A percentile compares a stretch with the other conserved stretches of the same genome.
phyloP scores from a whole-genome alignment of 176 grass and related monocot species.

The Carex cristatella region DNA sequence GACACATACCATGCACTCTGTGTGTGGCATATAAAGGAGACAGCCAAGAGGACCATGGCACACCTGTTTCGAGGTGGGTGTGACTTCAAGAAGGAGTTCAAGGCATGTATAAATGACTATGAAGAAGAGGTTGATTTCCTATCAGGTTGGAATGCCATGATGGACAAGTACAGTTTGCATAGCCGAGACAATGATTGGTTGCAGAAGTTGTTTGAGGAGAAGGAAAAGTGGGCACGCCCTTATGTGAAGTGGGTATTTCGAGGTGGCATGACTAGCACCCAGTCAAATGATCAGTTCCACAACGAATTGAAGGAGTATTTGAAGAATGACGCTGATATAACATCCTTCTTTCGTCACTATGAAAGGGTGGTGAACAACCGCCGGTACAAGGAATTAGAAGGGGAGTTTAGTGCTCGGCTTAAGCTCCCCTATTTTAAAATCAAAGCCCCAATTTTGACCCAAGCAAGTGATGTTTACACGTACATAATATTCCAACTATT shows the following conservation, averaged over 20 bases:
- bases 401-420: conserved; percentile 36
- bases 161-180: conserved; percentile 42
- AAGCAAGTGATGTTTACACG: conserved; percentile 51
- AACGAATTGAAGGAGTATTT: conserved; percentile 34
- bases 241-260: conserved; percentile 53
- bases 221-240: conserved; percentile 59
- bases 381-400: conserved; percentile 39
- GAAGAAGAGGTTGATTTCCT: conserved; percentile 47
- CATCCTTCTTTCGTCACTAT: conserved; percentile 35
- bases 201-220: conserved; percentile 51
- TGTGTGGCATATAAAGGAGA: conserved; percentile 41
- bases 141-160: conserved; percentile 48
- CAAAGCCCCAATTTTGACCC: conserved; percentile 49
- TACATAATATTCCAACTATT: conserved; percentile 60
- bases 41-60: conserved; percentile 28
- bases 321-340: conserved; percentile 34
- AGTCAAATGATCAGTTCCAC: conserved; percentile 36
- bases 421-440: conserved; percentile 55
- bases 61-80: conserved; percentile 34
- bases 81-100: conserved; percentile 61
- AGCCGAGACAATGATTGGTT: conserved; percentile 35
- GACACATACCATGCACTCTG: conserved; percentile 45
- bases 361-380: conserved; percentile 40
- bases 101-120: conserved; percentile 50
- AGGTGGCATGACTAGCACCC: conserved; percentile 50